Percentiles rank a stretch among this genome's conserved stretches.
Evolutionary conservation across 179 eudicot species (phyloP).

Genomic region (Spinacia oleracea): DNA sequence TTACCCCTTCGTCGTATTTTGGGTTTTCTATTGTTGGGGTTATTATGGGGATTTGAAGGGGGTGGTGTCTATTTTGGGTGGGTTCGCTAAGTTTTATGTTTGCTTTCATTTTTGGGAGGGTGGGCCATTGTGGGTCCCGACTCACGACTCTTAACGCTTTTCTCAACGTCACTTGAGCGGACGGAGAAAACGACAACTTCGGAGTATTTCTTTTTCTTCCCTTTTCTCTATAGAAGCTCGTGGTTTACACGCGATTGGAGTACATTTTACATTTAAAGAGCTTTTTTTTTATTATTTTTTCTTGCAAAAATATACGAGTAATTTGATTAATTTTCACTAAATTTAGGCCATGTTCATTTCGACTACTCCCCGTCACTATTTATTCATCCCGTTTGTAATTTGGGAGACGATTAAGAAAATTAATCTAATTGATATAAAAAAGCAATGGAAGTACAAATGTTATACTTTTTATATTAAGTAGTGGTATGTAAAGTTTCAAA

Average conservation of each 20-base stretch:
- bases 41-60: not conserved
- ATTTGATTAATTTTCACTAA: too few species aligned
- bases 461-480: too few species aligned
- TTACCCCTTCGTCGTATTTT: not conserved
- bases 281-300: too few species aligned
- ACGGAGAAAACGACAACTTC: conserved; percentile 26
- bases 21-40: not conserved
- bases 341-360: too few species aligned
- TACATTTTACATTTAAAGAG: too few species aligned
- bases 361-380: too few species aligned
- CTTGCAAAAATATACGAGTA: too few species aligned
- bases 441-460: too few species aligned
- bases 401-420: too few species aligned
- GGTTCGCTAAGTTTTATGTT: not conserved
- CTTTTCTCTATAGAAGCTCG: not conserved
- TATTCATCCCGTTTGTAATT: too few species aligned
- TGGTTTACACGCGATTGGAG: not conserved
- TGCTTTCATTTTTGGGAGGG: not conserved
- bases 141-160: conserved; percentile 25
- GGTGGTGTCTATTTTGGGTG: not conserved
- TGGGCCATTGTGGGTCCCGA: conserved; percentile 10
- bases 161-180: conserved; percentile 18
- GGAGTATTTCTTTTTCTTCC: not conserved
- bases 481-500: too few species aligned
- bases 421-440: too few species aligned